These are phyloP conservation scores for Colletotrichum neosansevieriae DNA, from an alignment of 2,329 filamentous ascomycete genomes.

Conservation along the genomic window DNA sequence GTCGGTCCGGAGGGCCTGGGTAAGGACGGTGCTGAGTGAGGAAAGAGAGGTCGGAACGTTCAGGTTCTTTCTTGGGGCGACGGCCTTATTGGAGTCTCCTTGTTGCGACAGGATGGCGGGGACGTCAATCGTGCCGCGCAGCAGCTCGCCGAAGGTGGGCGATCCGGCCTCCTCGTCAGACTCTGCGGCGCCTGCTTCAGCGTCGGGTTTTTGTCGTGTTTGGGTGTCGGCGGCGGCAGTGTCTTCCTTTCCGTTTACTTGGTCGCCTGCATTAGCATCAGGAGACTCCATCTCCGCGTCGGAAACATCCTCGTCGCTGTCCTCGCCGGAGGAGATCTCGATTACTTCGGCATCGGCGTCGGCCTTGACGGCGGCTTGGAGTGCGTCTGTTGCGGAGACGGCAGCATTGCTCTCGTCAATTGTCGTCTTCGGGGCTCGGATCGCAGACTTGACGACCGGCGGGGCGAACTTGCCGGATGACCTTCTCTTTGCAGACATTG, in stretches of 20 bases:
- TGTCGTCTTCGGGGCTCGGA: constrained; percentile 62
- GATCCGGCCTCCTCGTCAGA: constrained; percentile 63
- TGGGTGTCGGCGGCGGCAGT: constrained; percentile 37
- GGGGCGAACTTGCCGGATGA: constrained; percentile 67
- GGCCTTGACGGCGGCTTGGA: constrained; percentile 50
- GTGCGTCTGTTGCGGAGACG: constrained; percentile 59
- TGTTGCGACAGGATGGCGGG: constrained; percentile 66
- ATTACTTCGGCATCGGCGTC: constrained; percentile 56
- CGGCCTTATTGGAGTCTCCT: constrained; percentile 44
- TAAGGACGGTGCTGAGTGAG: constrained; percentile 91
- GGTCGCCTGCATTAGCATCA: constrained; percentile 39
- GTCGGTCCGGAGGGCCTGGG: constrained; percentile 92
- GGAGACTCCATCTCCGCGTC: constrained; percentile 54
- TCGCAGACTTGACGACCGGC: constrained; percentile 65
- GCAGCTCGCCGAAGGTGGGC: constrained; percentile 86
- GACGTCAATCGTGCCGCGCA: constrained; percentile 84
- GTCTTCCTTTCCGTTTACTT: constrained; percentile 45
- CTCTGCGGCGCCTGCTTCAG: constrained; percentile 44
- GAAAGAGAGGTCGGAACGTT: constrained; percentile 77
- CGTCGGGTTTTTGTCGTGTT: constrained; percentile 46
- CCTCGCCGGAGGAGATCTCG: constrained; percentile 69
- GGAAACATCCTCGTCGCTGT: constrained; percentile 60
- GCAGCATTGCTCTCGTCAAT: constrained; percentile 71
- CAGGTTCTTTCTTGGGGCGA: constrained; percentile 60
- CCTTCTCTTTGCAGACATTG: constrained; percentile 73